phyloP scores from a whole-genome alignment of 345 rosid genomes.

The Hevea brasiliensis region DNA sequence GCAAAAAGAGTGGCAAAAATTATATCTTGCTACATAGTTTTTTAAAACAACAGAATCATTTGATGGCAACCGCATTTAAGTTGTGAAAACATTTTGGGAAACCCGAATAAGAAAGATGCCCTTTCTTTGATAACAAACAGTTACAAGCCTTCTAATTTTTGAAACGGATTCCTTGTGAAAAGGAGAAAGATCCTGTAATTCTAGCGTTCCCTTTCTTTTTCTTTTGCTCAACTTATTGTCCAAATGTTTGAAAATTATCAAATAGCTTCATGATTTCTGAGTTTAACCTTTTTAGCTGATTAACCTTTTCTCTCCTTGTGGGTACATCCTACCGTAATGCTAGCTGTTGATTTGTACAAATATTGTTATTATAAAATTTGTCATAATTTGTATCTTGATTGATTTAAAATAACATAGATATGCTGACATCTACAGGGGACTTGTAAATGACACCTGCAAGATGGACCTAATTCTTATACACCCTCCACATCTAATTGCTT shows the following conservation, averaged over 20 bases:
- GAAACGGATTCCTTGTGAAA: not conserved
- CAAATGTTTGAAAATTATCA: not conserved
- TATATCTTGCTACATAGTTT: not conserved
- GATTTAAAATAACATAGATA: not conserved
- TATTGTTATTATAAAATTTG: not conserved
- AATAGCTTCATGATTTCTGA: no score
- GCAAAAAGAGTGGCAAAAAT: no score
- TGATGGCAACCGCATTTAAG: not conserved
- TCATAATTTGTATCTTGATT: not conserved
- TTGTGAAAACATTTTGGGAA: not conserved
- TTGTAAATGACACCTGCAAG: slow-evolving; percentile 92
- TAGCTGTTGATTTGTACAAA: not conserved
- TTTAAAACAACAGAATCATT: not conserved
- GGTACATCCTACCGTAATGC: not conserved
- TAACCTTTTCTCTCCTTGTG: not conserved
- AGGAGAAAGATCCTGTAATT: not conserved
- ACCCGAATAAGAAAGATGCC: no score
- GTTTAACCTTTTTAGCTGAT: not conserved
- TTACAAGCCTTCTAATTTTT: not conserved
- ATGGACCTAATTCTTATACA: slow-evolving; percentile 90
- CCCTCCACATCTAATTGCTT: slow-evolving; percentile 82
- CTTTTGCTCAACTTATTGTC: not conserved
- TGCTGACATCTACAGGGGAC: slow-evolving; percentile 60
- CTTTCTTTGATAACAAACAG: not conserved
- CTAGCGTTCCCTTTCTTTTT: not conserved